Evolutionary conservation across 192 early-diverging fungal genomes (phyloP).

Genomic region (Cladochytrium replicatum): DNA sequence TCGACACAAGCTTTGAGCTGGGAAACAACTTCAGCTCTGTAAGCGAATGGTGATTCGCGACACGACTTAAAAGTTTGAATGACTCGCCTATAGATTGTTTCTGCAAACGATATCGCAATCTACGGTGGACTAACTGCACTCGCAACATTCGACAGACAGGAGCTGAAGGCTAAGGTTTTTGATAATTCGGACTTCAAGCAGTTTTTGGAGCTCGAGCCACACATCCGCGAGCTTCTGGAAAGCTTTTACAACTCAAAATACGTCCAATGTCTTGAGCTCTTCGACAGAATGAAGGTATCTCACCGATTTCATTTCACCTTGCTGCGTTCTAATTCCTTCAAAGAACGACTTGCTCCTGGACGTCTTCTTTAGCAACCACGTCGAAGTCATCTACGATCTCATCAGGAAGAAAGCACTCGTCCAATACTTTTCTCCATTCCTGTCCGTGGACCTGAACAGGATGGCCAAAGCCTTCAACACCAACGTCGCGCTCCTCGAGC

Average conservation of each 20-base stretch:
- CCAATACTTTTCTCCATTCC: slow-evolving; percentile 74
- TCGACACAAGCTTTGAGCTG: slow-evolving; percentile 48
- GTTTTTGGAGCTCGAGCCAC: slow-evolving; percentile 77
- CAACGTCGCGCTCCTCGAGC: slow-evolving; percentile 48
- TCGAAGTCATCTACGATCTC: slow-evolving; percentile 53
- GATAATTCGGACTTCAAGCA: slow-evolving; percentile 65
- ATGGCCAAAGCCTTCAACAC: slow-evolving; percentile 70
- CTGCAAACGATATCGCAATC: slow-evolving; percentile 73
- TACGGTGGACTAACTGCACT: slow-evolving; percentile 72
- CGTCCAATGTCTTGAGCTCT: slow-evolving; percentile 47
- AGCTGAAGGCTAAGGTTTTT: slow-evolving; percentile 59
- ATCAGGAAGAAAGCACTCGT: slow-evolving; percentile 70
- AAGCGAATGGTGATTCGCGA: slow-evolving; percentile 4
- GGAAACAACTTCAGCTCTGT: slow-evolving; percentile 33
- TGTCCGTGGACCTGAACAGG: slow-evolving; percentile 62
- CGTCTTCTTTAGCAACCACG: slow-evolving; percentile 58
- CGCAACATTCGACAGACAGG: slow-evolving; percentile 61
- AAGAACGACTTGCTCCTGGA: slow-evolving; percentile 55
- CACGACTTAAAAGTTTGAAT: too few species aligned
- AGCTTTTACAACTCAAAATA: slow-evolving; percentile 73
- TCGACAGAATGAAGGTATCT: slow-evolving; percentile 58
- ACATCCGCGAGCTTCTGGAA: slow-evolving; percentile 58
- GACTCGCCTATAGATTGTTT: too few species aligned
- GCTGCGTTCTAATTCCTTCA: background rate
- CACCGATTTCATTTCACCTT: background rate